Conservation (phyloP, 2,329 filamentous ascomycete genomes). For the Aspergillaceae sp. region DNA sequence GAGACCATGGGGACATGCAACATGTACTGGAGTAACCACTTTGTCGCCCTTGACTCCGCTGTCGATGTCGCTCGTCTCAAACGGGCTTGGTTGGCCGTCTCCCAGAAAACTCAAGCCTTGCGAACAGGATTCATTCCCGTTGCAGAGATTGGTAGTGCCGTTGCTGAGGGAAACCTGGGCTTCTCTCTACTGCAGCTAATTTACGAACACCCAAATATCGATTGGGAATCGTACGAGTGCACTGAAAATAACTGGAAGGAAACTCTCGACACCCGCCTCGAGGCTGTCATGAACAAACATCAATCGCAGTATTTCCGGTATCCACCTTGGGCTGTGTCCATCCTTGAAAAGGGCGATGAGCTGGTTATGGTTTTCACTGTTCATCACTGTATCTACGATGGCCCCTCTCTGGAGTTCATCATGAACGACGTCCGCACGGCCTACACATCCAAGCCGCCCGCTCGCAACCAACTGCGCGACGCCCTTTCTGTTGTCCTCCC, state of each 20-base stretch:
- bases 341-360: slow-evolving; percentile 18
- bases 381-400: slow-evolving; percentile 28
- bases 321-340: slow-evolving; percentile 32
- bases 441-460: slow-evolving; percentile 14
- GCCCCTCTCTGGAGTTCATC: slow-evolving; percentile 22
- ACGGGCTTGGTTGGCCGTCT: slow-evolving; percentile 26
- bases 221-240: slow-evolving; percentile 17
- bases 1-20: slow-evolving; percentile 46
- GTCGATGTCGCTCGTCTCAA: slow-evolving; percentile 22
- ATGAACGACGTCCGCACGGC: slow-evolving; percentile 17
- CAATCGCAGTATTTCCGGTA: slow-evolving; percentile 20
- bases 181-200: slow-evolving; percentile 23
- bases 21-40: slow-evolving; percentile 34
- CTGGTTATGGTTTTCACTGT: slow-evolving; percentile 29
- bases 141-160: slow-evolving; percentile 12
- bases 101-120: slow-evolving; percentile 25
- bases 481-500: slow-evolving; percentile 18
- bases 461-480: slow-evolving; percentile 19
- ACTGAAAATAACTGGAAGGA: slow-evolving; percentile 7
- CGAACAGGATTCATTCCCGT: slow-evolving; percentile 30
- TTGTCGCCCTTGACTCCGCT: slow-evolving; percentile 22
- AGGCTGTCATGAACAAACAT: slow-evolving; percentile 15
- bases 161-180: slow-evolving; percentile 2
- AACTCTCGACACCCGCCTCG: slow-evolving; percentile 11
- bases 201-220: slow-evolving; percentile 15